These are phyloP conservation scores for Phylloboletellus chloephorus DNA, from an alignment of 1,284 basidiomycete genomes.

Conservation along the genomic window DNA sequence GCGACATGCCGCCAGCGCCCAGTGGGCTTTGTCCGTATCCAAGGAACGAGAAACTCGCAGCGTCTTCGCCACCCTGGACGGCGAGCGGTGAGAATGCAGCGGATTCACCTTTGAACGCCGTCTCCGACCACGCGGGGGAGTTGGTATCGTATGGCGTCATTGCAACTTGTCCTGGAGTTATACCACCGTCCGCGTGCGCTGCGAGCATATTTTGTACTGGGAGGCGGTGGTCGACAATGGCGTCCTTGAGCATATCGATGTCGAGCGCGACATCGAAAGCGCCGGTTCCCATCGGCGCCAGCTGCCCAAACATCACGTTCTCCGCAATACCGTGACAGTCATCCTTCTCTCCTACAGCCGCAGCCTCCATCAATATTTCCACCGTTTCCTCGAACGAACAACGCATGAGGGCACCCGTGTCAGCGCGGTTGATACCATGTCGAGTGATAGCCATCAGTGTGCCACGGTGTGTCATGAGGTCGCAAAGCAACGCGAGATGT, in stretches of 20 bases:
- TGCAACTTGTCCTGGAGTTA: slow-evolving; percentile 85
- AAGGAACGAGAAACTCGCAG: slow-evolving; percentile 66
- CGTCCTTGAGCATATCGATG: slow-evolving; percentile 98
- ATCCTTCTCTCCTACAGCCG: slow-evolving; percentile 95
- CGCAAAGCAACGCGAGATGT: slow-evolving; percentile 91
- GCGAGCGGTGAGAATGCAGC: slow-evolving; percentile 94
- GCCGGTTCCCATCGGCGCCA: slow-evolving; percentile 97
- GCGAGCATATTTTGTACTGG: slow-evolving; percentile 84
- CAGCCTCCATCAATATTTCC: slow-evolving; percentile 98
- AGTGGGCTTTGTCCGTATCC: slow-evolving; percentile 81
- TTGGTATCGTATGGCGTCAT: slow-evolving; percentile 96
- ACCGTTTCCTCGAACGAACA: slow-evolving; percentile 99
- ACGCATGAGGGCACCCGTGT: slow-evolving; percentile 95
- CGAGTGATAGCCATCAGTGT: slow-evolving; percentile 98
- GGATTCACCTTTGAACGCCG: slow-evolving; percentile 73
- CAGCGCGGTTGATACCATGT: slow-evolving; percentile 97
- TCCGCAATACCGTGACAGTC: slow-evolving; percentile 98
- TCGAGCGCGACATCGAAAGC: slow-evolving; percentile 95
- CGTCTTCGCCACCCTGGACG: slow-evolving; percentile 80
- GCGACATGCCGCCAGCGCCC: slow-evolving; percentile 74
- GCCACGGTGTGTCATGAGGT: slow-evolving; percentile 98
- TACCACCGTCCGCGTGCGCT: slow-evolving; percentile 76
- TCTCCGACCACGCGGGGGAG: slow-evolving; percentile 75
- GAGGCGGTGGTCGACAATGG: slow-evolving; percentile 93
- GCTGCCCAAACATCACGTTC: slow-evolving; percentile 97